A percentile compares a stretch with the other conserved stretches of the same genome.
These are phyloP conservation scores for Kuraishia ogatae DNA, from an alignment of 805 yeast genomes.

Conservation along the genomic window DNA sequence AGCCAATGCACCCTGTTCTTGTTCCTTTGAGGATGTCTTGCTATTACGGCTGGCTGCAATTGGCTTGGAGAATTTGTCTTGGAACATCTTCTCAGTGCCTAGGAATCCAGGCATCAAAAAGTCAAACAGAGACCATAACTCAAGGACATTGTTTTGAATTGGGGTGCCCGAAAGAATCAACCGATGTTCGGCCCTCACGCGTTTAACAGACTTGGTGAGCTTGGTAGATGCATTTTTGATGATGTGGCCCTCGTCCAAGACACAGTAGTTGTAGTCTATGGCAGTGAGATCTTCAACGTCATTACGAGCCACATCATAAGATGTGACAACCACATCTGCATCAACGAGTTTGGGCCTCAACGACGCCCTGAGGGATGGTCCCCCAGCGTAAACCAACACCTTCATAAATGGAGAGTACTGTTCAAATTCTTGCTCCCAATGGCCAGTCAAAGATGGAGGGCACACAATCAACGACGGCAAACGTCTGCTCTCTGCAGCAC, in stretches of 20 bases:
- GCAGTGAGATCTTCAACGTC: conserved; percentile 59
- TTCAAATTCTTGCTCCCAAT: conserved; percentile 93
- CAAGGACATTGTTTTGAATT: conserved; percentile 93
- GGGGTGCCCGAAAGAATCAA: conserved; percentile 95
- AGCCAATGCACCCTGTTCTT: conserved; percentile 95
- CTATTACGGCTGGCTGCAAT: conserved; percentile 89
- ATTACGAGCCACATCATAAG: conserved; percentile 94
- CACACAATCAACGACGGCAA: conserved; percentile 85
- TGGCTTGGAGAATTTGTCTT: conserved; percentile 95
- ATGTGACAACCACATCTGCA: conserved; percentile 85
- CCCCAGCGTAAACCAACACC: conserved; percentile 87
- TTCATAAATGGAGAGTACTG: conserved; percentile 85
- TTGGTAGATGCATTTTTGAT: conserved; percentile 89
- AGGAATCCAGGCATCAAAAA: conserved; percentile 98
- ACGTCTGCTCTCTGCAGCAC: conserved; percentile 56
- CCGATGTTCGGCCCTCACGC: conserved; percentile 78
- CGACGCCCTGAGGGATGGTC: conserved; percentile 61
- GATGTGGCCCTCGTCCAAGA: conserved; percentile 95
- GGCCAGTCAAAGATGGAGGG: conserved; percentile 97
- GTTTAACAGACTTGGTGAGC: conserved; percentile 81
- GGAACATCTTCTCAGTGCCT: conserved; percentile 90
- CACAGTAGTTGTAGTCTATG: conserved; percentile 84
- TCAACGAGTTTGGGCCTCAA: conserved; percentile 41
- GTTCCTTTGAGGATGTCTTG: conserved; percentile 85
- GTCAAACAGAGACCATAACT: conserved; percentile 95